These are phyloP conservation scores for Sporothrix dimorphospora DNA, from an alignment of 2,329 filamentous ascomycete species.

Conservation along the genomic window DNA sequence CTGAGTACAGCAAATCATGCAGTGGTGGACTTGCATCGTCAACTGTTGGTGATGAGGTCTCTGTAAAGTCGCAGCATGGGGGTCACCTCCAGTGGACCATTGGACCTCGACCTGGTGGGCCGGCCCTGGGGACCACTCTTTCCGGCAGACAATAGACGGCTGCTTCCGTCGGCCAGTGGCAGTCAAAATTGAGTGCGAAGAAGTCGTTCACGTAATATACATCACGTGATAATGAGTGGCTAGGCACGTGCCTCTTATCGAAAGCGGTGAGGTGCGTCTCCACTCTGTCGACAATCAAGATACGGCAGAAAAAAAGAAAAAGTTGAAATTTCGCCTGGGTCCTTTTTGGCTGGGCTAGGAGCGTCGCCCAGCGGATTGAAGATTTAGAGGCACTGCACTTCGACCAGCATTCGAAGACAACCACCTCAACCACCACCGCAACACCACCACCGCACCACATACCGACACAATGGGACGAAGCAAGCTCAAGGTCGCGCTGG, in stretches of 20 bases:
- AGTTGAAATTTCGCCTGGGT: constrained; percentile 24
- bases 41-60: too few relatives aligned
- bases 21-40: not conserved
- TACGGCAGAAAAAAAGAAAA: constrained; percentile 32
- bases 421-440: not conserved
- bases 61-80: not conserved
- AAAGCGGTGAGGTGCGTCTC: constrained; percentile 27
- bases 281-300: not conserved
- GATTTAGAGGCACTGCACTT: not conserved
- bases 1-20: not conserved
- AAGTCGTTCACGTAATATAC: not conserved
- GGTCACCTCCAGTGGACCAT: not conserved
- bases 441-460: not conserved
- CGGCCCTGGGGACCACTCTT: not conserved
- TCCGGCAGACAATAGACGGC: constrained; percentile 13
- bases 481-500: constrained; percentile 58
- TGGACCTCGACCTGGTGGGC: not conserved
- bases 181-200: not conserved
- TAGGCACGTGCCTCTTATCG: constrained; percentile 11
- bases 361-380: not conserved
- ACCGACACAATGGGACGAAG: constrained; percentile 39
- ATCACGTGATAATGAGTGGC: not conserved
- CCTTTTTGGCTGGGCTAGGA: not conserved
- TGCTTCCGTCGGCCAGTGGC: not conserved
- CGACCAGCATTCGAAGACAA: not conserved